Base-by-base conservation (phyloP, 1,284 basidiomycete species). In the Cryptococcus depauperatus region DNA sequence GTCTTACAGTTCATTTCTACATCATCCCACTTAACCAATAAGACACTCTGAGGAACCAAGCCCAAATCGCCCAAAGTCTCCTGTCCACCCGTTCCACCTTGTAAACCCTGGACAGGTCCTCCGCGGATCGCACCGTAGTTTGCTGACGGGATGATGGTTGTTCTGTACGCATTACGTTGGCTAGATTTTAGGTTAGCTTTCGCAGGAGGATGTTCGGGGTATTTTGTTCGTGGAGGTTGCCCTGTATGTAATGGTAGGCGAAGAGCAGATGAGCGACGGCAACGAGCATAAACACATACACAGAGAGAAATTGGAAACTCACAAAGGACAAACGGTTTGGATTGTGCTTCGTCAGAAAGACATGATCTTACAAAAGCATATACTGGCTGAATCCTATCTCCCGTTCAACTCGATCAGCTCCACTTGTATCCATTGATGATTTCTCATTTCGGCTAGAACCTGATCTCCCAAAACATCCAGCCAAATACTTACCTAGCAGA, bases 11-110 rank as follows among this genome's bases (percentile, higher is more conserved):
- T 71, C 64, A 70, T 58, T 13, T 47, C 61, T 18, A 62, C 65
- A 8, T 68, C 69, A 10, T 62, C 64, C 55, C 63, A 71, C 35
- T 50, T 51, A 19, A 71, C 53, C 43, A 69, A 35, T 43, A 71
- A 47, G 26, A 71, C 56, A 50, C 64, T 66, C 59, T 71, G 69
- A 5, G 69, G 69, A 9, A 71, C 68, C 11, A 71, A 46, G 3
- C 68, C 66, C 23, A 71, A 50, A 35, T 68, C 59, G 23, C 48
- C 44, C 29, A 71, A 48, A 3, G 51, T 64, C 55, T 68, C 62
- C 29, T 53, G 58, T 7, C 62, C 59, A 6, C 66, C 66, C 23
- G 54, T 64, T 4, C 66, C 66, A n/a, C 57, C 58, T 43, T 55
- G 54, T 27, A 61, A 42, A 27, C 59, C 55, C 3, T 46, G 46